Base-by-base conservation (phyloP, 352 stramenopile genomes). In the Thraustotheca clavata region DNA sequence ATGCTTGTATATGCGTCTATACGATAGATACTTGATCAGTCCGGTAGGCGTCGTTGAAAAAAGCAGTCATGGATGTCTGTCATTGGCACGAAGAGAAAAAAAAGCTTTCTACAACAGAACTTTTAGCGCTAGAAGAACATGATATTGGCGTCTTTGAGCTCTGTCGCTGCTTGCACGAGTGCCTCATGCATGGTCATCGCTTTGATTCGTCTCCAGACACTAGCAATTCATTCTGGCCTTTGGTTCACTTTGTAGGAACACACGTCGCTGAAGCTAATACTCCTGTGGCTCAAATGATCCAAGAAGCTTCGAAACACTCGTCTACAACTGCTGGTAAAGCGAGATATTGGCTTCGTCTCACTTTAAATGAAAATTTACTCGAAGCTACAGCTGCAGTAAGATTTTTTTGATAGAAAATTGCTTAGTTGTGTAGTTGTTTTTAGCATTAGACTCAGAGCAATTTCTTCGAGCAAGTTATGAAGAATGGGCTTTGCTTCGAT, bases 401-500 rank as follows among this genome's bases (percentile, higher is more conserved):
- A 43, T 14, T 12, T 59, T 20, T 35, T 22, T 29, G 11, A 3
- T 8, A 6, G 4, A 1, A 31, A 7, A 4, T 18, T 18, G 7
- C 24, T 38, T 16, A 27, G 29, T 4, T 33, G 36, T 22, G 50
- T 60, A 60, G 55, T 41, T 62, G 22, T 16, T 34, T 20, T 14
- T 62, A 4, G n/a, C 36, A 7, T 7, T 39, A 8, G 12, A 46
- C n/a, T 54, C 41, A 22, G 83, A 91, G 54, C 71, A 87, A 62
- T 70, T 93, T 43, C 80, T 90, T 31, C 75, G 73, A 22, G 72
- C 80, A 12, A 91, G 75, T 48, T 93, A 91, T 59, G 81, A 93
- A 24, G 80, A 93, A n/a, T 86, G 77, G 76, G 77, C 84, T n/a
- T 65, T 93, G 1, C 74, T 90, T 69, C 80, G 84, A 4, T 90